A percentile compares a stretch with the other conserved stretches of the same genome.
phyloP scores from a whole-genome alignment of 1,284 basidiomycete species.

The Austroboletus rostrupii region DNA sequence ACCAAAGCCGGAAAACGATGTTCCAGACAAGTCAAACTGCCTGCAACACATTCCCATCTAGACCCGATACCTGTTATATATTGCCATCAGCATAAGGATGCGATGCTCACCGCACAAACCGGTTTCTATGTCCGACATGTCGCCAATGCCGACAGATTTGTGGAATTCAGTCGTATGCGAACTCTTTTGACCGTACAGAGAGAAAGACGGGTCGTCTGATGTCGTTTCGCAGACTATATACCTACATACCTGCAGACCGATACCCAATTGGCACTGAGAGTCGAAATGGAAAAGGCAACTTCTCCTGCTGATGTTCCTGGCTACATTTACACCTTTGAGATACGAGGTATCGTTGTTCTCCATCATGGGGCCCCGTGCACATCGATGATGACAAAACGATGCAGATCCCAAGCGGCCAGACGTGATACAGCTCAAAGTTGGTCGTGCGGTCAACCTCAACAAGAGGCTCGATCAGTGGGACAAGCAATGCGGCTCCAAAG shows the following conservation, averaged over 20 bases:
- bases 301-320: slow-evolving; percentile 59
- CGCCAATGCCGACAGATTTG: slow-evolving; percentile 39
- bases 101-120: slow-evolving; percentile 41
- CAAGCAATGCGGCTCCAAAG: slow-evolving; percentile 58
- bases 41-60: slow-evolving; percentile 37
- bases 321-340: slow-evolving; percentile 77
- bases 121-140: slow-evolving; percentile 57
- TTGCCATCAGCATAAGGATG: slow-evolving; percentile 65
- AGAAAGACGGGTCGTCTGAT: slow-evolving; percentile 12
- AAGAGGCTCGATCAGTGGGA: slow-evolving; percentile 67
- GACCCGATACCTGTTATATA: slow-evolving; percentile 43
- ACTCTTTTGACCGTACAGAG: neutral
- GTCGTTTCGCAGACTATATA: slow-evolving; percentile 55
- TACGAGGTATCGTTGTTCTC: slow-evolving; percentile 46
- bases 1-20: slow-evolving; percentile 67
- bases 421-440: slow-evolving; percentile 48
- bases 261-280: slow-evolving; percentile 59
- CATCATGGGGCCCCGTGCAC: neutral
- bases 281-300: slow-evolving; percentile 67
- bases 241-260: slow-evolving; percentile 58
- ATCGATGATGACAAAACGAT: neutral
- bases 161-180: slow-evolving; percentile 50
- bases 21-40: slow-evolving; percentile 53
- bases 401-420: slow-evolving; percentile 29
- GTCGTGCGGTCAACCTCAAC: slow-evolving; percentile 44